A percentile compares a stretch with the other conserved stretches of the same genome.
Conservation (phyloP, 2,329 filamentous ascomycete species). For the Helminthosporium solani region DNA sequence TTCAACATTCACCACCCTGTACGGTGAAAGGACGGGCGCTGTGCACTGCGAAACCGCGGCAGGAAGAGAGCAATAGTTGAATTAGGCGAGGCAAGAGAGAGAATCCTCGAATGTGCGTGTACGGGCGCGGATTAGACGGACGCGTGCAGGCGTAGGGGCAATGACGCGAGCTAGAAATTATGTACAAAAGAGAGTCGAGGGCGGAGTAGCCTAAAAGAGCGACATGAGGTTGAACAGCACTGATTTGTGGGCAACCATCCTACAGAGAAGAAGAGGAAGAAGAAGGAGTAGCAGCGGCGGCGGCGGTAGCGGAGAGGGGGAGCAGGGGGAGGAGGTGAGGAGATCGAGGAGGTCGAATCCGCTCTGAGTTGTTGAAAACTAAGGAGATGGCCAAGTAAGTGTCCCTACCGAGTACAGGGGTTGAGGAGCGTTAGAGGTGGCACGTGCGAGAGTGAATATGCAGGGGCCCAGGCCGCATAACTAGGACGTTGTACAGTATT, state of each 20-base stretch:
- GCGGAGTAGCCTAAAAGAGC: constrained; percentile 37
- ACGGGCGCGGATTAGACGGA: constrained; percentile 14
- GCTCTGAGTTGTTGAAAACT: constrained; percentile 6
- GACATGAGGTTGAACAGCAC: constrained; percentile 38
- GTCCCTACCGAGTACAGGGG: constrained; percentile 17
- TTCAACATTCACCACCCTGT: constrained; percentile 34
- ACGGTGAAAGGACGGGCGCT: constrained; percentile 23
- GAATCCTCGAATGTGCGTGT: constrained; percentile 9
- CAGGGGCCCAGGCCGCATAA: not conserved
- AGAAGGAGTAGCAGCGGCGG: no score
- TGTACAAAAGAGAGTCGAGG: constrained; percentile 40
- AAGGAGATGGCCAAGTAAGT: constrained; percentile 21
- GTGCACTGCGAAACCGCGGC: constrained; percentile 23
- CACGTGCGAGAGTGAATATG: not conserved
- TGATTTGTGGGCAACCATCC: constrained; percentile 36
- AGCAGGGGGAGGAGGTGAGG: constrained; percentile 8
- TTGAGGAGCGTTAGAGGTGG: constrained; percentile 7
- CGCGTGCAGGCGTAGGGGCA: constrained; percentile 21
- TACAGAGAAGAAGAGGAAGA: constrained; percentile 24
- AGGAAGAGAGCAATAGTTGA: constrained; percentile 11
- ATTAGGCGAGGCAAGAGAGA: constrained; percentile 7
- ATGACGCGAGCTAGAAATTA: constrained; percentile 27
- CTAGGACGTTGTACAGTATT: not conserved
- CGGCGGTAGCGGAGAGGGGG: constrained; percentile 22
- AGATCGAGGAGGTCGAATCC: constrained; percentile 7